Conservation (phyloP, 192 early-diverging fungal species). For the Powellomyces hirtus region DNA sequence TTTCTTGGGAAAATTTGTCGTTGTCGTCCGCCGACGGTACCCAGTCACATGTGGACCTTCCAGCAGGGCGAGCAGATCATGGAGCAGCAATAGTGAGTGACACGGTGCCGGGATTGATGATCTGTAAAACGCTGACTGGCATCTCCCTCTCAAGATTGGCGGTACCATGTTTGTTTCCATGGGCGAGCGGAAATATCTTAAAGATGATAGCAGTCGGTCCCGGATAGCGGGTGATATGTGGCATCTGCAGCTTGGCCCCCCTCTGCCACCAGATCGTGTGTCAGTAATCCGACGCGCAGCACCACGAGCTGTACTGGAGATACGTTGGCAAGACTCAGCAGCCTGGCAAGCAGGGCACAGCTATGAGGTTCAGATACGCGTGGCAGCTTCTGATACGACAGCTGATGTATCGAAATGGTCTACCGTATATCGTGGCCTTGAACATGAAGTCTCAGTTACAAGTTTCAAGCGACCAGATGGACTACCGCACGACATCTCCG, state of each 20-base stretch:
- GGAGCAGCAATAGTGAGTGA: too few species aligned
- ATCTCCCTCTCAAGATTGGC: background rate
- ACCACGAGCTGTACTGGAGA: background rate
- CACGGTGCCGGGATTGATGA: too few species aligned
- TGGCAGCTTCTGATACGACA: background rate
- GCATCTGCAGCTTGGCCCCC: slow-evolving; percentile 17
- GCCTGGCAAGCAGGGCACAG: background rate
- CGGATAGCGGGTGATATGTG: slow-evolving; percentile 4
- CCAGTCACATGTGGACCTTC: too few species aligned
- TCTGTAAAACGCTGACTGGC: too few species aligned
- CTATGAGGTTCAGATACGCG: background rate
- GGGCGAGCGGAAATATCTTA: background rate
- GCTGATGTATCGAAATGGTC: background rate
- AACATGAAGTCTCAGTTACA: background rate
- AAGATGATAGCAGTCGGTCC: background rate
- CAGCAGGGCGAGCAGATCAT: too few species aligned
- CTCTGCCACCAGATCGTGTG: slow-evolving; percentile 3
- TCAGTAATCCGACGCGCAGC: background rate
- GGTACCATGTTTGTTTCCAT: background rate
- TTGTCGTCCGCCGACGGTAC: too few species aligned
- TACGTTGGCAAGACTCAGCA: background rate
- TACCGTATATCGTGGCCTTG: background rate
- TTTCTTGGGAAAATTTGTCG: too few species aligned
- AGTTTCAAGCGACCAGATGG: background rate
- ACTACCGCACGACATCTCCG: background rate